Percentiles rank a stretch among this genome's conserved stretches.
Conservation (phyloP, 352 stramenopile species). For the Plasmopara muralis region DNA sequence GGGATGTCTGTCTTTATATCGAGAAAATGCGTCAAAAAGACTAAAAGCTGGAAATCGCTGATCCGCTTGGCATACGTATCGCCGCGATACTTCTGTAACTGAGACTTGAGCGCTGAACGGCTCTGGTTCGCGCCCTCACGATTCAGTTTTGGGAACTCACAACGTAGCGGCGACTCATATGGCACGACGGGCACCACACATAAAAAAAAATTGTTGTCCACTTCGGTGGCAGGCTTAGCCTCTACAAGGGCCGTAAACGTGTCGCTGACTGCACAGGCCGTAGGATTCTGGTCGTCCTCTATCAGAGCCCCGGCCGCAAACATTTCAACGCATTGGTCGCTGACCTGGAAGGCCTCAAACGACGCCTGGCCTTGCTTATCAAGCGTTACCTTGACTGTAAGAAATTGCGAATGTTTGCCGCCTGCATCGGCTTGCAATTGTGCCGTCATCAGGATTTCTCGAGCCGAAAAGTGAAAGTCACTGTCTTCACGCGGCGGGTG, state of each 20-base stretch:
- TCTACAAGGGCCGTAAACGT: slow-evolving; percentile 98
- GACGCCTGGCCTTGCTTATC: slow-evolving; percentile 90
- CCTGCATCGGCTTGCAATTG: slow-evolving; percentile 94
- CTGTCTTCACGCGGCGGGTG: slow-evolving; percentile 93
- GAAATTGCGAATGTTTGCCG: slow-evolving; percentile 91
- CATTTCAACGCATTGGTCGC: slow-evolving; percentile 97
- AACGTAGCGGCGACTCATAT: slow-evolving; percentile 89
- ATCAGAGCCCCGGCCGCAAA: slow-evolving; percentile 91
- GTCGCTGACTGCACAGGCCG: slow-evolving; percentile 88
- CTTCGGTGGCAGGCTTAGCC: slow-evolving; percentile 83
- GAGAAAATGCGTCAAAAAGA: slow-evolving; percentile 93
- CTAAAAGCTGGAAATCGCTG: slow-evolving; percentile 93
- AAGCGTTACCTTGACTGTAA: slow-evolving; percentile 94
- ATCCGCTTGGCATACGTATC: slow-evolving; percentile 86
- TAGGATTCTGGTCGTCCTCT: slow-evolving; percentile 85
- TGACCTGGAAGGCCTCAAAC: slow-evolving; percentile 97
- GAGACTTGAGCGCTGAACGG: slow-evolving; percentile 89
- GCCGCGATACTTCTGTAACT: slow-evolving; percentile 72
- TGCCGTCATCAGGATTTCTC: slow-evolving; percentile 90
- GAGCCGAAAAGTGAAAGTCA: slow-evolving; percentile 90
- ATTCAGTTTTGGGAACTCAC: slow-evolving; percentile 92
- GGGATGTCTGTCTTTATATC: slow-evolving; percentile 89
- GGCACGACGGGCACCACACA: slow-evolving; percentile 94
- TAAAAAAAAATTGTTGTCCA: slow-evolving; percentile 95
- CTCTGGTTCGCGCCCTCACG: slow-evolving; percentile 77